These are phyloP conservation scores for Bipolaris sorokiniana DNA, from an alignment of 2,329 filamentous ascomycete species.

Conservation along the genomic window DNA sequence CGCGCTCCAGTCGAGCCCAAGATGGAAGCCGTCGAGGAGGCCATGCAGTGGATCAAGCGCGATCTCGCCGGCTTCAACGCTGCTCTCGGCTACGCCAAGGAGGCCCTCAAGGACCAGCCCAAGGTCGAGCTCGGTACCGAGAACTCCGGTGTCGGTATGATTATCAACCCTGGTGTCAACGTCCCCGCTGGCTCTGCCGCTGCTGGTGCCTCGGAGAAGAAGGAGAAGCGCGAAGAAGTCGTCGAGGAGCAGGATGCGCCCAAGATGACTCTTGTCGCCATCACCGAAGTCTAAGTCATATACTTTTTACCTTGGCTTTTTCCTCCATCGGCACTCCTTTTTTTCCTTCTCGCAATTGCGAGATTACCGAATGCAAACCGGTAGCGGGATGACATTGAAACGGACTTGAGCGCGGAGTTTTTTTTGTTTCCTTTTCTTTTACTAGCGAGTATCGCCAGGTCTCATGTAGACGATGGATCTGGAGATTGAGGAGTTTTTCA, in stretches of 20 bases:
- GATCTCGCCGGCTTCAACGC: conserved; percentile 58
- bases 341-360: background rate
- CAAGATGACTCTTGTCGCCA: conserved; percentile 50
- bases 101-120: conserved; percentile 55
- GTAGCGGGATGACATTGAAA: background rate
- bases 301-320: conserved; percentile 4
- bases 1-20: conserved; percentile 33
- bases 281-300: conserved; percentile 44
- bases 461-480: background rate
- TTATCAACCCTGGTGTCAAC: conserved; percentile 49
- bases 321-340: background rate
- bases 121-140: conserved; percentile 59
- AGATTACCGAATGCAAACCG: background rate
- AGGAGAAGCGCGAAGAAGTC: conserved; percentile 38
- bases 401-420: background rate
- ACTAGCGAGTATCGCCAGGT: background rate
- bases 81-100: conserved; percentile 56
- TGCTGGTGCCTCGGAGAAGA: conserved; percentile 33
- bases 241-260: conserved; percentile 41
- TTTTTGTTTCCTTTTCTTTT: background rate
- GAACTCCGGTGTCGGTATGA: conserved; percentile 51
- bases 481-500: background rate
- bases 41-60: conserved; percentile 53
- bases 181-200: conserved; percentile 48
- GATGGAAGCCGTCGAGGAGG: conserved; percentile 41